Evolutionary conservation across 2,329 filamentous ascomycete species (phyloP).

Genomic region (Epichloe bromicola): DNA sequence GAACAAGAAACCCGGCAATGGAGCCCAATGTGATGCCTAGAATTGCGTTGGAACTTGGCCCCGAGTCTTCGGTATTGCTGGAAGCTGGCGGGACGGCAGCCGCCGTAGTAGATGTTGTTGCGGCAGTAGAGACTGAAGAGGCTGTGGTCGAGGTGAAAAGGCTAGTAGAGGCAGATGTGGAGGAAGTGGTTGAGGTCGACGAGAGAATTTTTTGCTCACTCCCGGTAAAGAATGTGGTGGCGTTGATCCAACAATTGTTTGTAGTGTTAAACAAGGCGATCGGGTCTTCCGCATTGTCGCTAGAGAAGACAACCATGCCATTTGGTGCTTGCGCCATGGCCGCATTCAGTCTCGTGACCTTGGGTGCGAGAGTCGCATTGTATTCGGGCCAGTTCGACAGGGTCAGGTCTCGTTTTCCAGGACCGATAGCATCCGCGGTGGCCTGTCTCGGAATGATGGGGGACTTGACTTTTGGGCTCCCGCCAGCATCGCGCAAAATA

Average conservation of each 20-base stretch:
- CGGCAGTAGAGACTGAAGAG: slow-evolving; percentile 12
- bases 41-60: slow-evolving; percentile 40
- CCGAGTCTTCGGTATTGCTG: slow-evolving; percentile 10
- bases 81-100: slow-evolving; percentile 4
- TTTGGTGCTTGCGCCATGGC: slow-evolving; percentile 54
- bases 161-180: slow-evolving; percentile 13
- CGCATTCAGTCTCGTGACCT: slow-evolving; percentile 49
- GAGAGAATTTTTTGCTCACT: slow-evolving; percentile 28
- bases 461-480: slow-evolving; percentile 36
- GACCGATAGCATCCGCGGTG: slow-evolving; percentile 13
- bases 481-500: slow-evolving; percentile 49
- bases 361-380: slow-evolving; percentile 59
- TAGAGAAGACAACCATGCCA: slow-evolving; percentile 65
- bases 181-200: slow-evolving; percentile 16
- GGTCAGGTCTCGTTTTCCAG: slow-evolving; percentile 32
- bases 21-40: slow-evolving; percentile 72
- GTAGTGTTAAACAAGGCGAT: slow-evolving; percentile 66
- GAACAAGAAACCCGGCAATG: slow-evolving; percentile 57
- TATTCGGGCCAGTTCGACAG: slow-evolving; percentile 62
- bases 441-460: slow-evolving; percentile 24
- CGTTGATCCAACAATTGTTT: slow-evolving; percentile 67
- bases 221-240: slow-evolving; percentile 46
- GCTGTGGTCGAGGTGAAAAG: slow-evolving; percentile 7
- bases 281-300: slow-evolving; percentile 53
- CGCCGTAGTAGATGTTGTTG: slow-evolving; percentile 12